These are phyloP conservation scores for Ophiostoma ulmi DNA, from an alignment of 2,329 filamentous ascomycete species.

Conservation along the genomic window DNA sequence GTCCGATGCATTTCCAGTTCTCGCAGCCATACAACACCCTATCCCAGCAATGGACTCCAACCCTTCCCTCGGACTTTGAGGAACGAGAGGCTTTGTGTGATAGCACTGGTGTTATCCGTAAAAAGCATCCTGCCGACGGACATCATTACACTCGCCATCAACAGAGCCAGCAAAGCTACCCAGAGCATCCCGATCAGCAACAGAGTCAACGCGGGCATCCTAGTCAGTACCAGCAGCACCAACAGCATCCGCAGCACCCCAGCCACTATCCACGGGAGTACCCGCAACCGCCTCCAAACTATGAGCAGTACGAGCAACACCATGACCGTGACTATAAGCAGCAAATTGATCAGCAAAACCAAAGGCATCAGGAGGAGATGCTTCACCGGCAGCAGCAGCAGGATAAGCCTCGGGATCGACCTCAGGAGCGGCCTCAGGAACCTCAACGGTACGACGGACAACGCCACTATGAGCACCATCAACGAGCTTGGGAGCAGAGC, in stretches of 20 bases:
- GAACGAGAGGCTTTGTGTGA: not conserved
- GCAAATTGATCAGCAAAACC: not conserved
- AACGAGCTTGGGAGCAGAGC: not conserved
- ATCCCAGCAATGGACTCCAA: not conserved
- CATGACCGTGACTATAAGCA: not conserved
- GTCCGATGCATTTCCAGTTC: not conserved
- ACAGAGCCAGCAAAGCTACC: not conserved
- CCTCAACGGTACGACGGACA: not conserved
- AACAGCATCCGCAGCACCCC: not conserved
- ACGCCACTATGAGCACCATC: not conserved
- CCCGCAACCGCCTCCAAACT: not conserved
- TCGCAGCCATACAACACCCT: not conserved
- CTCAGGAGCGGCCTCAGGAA: not conserved
- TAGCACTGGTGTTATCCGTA: not conserved
- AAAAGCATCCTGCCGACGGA: not conserved
- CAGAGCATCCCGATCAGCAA: not conserved
- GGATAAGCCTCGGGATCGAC: not conserved
- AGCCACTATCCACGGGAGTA: no score
- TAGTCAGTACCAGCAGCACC: not conserved
- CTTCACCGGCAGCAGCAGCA: not conserved
- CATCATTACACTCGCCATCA: not conserved
- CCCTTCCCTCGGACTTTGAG: conserved; percentile 3
- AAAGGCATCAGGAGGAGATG: not conserved
- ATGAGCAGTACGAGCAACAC: not conserved
- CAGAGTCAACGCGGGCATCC: not conserved